phyloP scores from a whole-genome alignment of 345 rosid species.

The Corchorus capsularis region DNA sequence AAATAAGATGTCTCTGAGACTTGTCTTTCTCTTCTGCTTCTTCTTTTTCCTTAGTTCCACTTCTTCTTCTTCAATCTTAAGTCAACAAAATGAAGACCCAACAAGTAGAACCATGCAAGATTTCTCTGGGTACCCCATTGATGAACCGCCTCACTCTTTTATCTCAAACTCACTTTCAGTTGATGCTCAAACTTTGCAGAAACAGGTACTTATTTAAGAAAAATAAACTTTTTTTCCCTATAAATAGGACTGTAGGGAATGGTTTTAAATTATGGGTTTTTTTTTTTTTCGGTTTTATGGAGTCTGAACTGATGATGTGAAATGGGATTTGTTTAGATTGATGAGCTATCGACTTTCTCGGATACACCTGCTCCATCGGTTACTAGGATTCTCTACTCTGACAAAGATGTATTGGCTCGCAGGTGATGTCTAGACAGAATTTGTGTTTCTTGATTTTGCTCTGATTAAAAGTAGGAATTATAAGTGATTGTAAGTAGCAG shows the following conservation, averaged over 20 bases:
- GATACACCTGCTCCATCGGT: constrained; percentile 88
- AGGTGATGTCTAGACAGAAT: constrained; percentile 38
- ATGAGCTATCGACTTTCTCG: constrained; percentile 80
- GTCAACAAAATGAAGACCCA: constrained; percentile 52
- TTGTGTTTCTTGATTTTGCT: constrained; percentile 1
- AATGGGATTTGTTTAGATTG: constrained; percentile 52
- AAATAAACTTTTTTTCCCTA: background rate
- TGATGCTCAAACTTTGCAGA: constrained; percentile 54
- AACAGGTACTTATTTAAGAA: constrained; percentile 49
- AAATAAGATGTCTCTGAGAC: constrained; percentile 29
- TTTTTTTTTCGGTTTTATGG: background rate
- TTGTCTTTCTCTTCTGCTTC: constrained; percentile 12
- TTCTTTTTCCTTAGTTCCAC: constrained; percentile 26
- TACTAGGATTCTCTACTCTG: constrained; percentile 78
- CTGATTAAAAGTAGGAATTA: background rate
- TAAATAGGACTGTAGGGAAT: background rate
- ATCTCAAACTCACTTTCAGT: constrained; percentile 47
- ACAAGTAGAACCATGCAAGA: constrained; percentile 72
- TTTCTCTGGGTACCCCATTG: constrained; percentile 84
- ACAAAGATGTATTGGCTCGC: constrained; percentile 80
- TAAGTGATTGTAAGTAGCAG: constrained; percentile 1
- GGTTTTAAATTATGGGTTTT: background rate
- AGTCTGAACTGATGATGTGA: background rate
- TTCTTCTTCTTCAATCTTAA: constrained; percentile 32
- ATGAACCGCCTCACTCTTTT: constrained; percentile 46